Base-by-base conservation (phyloP, 2,329 filamentous ascomycete species). In the Mycosphaerella arachidis region DNA sequence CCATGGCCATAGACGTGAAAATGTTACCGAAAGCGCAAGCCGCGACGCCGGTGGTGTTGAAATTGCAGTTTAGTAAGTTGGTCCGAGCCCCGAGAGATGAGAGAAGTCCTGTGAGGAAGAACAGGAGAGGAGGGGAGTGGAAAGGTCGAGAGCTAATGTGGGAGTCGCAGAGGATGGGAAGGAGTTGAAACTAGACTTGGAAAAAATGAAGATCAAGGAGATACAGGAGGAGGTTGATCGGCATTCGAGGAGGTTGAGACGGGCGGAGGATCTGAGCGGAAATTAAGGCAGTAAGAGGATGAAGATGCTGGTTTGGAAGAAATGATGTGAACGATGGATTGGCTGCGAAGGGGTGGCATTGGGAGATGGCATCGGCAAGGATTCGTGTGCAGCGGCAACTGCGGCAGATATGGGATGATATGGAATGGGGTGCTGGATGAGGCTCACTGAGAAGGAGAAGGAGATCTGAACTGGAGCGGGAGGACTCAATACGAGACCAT, bases 191-290 rank as follows among this genome's bases (percentile, higher is more conserved):
- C 83, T 97, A 43, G 87, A 96, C 72, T 83, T 91, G 66, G 86
- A 90, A 68, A 89, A 88, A 75, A 81, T 92, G 77, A 89, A 87
- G 68, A 92, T 97, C 72, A 90, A 90, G 73, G 89, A 92, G 70
- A 84, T 97, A 20, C 82, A 93, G 59, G 90, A 92, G 74, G 92
- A 97, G 76, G 86, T 96, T 48, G 90, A 97, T 74, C 83, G 94
- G 70, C 91, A 97, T 78, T 96, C 92, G 54, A 84, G 94, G 67
- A 80, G 82, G 67, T 77, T 97, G 71, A 86, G 91, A 70, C 88
- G 96, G 74, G 86, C 91, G 76, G 90, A 92, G 68, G 92, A 95
- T 72, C 78, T 97, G 73, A 77, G 80, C 67, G 82, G 78, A 31
- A 63, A 65, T 52, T 61, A 55, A 51, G 6, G 24, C 24, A 24